phyloP scores from a whole-genome alignment of 192 early-diverging fungal species.

The Chytriomyces sp. region DNA sequence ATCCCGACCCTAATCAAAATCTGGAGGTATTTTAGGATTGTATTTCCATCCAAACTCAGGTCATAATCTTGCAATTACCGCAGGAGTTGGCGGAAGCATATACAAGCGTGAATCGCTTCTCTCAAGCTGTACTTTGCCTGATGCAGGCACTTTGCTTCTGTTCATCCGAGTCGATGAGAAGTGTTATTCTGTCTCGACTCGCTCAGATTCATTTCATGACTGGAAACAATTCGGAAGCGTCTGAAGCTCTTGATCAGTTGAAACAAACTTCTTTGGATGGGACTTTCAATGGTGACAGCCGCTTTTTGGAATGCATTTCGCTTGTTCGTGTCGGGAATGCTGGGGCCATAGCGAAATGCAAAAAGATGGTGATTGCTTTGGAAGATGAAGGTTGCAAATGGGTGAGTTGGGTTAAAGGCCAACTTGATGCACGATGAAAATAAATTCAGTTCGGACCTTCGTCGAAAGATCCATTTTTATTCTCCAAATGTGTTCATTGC shows the following conservation, averaged over 20 bases:
- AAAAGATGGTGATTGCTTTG: slow-evolving; percentile 21
- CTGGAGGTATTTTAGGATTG: slow-evolving; percentile 9
- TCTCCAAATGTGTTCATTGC: too few relatives aligned
- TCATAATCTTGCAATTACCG: not conserved
- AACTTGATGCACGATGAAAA: not conserved
- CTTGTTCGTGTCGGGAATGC: slow-evolving; percentile 16
- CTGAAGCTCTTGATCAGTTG: slow-evolving; percentile 2
- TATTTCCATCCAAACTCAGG: not conserved
- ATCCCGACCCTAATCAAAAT: not conserved
- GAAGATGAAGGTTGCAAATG: slow-evolving; percentile 20
- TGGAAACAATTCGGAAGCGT: not conserved
- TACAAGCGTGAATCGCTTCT: not conserved
- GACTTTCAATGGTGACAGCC: not conserved
- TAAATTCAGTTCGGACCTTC: too few relatives aligned
- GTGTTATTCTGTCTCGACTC: slow-evolving; percentile 9
- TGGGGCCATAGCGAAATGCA: not conserved
- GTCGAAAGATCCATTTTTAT: too few relatives aligned
- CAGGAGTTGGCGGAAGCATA: slow-evolving; percentile 33
- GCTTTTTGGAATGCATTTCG: slow-evolving; percentile 15
- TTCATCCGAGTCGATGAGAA: not conserved
- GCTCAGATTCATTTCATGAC: slow-evolving; percentile 7
- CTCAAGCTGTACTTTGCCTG: slow-evolving; percentile 3
- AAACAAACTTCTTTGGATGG: slow-evolving; percentile 1
- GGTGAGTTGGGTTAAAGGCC: slow-evolving; percentile 5
- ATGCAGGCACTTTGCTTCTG: not conserved